Conservation (phyloP, 371 early-diverging fungal genomes). For the Phascolomyces articulosus region DNA sequence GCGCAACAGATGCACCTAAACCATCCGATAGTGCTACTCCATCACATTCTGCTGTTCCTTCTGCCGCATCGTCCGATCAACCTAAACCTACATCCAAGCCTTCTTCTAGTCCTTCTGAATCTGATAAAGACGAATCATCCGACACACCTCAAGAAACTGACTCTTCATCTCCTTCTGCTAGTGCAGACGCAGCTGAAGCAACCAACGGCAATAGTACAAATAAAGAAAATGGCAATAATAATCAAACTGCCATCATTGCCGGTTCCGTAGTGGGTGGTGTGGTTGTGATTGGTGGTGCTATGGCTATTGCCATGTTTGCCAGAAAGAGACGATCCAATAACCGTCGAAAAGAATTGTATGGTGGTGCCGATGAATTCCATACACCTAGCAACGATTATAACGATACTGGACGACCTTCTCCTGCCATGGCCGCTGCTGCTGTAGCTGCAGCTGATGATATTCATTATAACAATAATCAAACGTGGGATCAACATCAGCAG, state of each 20-base stretch:
- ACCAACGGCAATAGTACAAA: not conserved
- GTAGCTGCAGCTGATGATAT: conserved; percentile 23
- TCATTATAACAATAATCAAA: conserved; percentile 14
- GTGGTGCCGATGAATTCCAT: conserved; percentile 15
- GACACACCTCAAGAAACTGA: conserved; percentile 6
- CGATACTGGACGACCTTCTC: conserved; percentile 29
- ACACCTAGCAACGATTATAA: conserved; percentile 13
- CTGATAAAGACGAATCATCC: conserved; percentile 1
- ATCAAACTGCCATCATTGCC: conserved; percentile 39
- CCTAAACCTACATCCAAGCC: conserved; percentile 3
- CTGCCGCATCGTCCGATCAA: not conserved
- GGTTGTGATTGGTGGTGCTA: conserved; percentile 36
- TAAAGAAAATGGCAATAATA: conserved; percentile 7
- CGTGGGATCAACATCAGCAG: conserved; percentile 1
- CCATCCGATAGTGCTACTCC: conserved; percentile 1
- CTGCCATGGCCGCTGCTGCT: conserved; percentile 36
- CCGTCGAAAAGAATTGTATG: conserved; percentile 29
- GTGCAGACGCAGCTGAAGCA: conserved; percentile 7
- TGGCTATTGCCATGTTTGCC: conserved; percentile 44
- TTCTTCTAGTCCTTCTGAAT: conserved; percentile 7
- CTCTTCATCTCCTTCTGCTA: conserved; percentile 6
- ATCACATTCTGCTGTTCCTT: not conserved
- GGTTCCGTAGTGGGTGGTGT: conserved; percentile 47
- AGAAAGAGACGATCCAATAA: conserved; percentile 22
- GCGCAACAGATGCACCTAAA: not conserved